phyloP scores from a whole-genome alignment of 257 asterid genomes.

The Jacaranda mimosifolia region DNA sequence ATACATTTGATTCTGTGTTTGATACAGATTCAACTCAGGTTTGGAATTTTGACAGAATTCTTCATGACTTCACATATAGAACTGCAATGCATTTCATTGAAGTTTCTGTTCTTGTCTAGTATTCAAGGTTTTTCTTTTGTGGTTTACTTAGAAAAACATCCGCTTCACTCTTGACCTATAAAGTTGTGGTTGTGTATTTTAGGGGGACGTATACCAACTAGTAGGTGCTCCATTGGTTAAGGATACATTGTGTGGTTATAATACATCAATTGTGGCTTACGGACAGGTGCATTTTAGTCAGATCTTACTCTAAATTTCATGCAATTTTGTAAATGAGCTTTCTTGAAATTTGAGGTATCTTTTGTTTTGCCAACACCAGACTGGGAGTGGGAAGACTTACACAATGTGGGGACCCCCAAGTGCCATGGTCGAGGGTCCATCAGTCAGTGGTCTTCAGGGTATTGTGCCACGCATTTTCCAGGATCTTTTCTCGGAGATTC shows the following conservation, averaged over 20 bases:
- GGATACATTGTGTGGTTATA: conserved; percentile 92
- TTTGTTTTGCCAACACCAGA: conserved; percentile 54
- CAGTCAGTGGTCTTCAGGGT: conserved; percentile 76
- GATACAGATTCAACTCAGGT: conserved; percentile 87
- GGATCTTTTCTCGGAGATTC: conserved; percentile 80
- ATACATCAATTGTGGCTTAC: conserved; percentile 87
- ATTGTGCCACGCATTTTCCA: conserved; percentile 88
- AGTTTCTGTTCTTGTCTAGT: not conserved
- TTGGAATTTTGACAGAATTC: conserved; percentile 24
- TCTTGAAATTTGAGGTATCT: conserved; percentile 10
- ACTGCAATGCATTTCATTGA: not conserved
- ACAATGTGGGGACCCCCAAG: conserved; percentile 99
- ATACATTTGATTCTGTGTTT: conserved; percentile 74
- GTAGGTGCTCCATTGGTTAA: conserved; percentile 85
- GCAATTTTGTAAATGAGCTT: not conserved
- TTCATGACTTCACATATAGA: not conserved
- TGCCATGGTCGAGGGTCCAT: conserved; percentile 83
- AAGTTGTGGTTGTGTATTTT: conserved; percentile 30
- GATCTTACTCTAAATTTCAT: not conserved
- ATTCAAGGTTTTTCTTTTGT: not conserved
- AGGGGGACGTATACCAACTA: conserved; percentile 80
- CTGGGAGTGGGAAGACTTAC: conserved; percentile 94
- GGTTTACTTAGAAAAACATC: not conserved
- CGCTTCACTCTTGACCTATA: not conserved
- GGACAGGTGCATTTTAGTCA: conserved; percentile 73